Evolutionary conservation across 1,139 yeast species (phyloP).

Genomic region (Taphrina sp.): DNA sequence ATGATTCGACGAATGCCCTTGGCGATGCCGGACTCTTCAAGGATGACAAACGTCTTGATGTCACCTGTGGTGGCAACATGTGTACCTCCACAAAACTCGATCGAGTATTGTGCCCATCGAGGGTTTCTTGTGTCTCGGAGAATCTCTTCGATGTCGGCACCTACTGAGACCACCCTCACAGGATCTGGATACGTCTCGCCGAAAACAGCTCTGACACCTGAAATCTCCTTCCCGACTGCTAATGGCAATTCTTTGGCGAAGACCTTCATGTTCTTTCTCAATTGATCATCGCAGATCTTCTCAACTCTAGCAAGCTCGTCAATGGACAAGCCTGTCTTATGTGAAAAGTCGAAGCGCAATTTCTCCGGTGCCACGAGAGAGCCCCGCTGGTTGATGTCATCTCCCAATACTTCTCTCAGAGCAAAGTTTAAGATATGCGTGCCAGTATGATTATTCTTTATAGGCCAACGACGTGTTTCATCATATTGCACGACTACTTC

Average conservation of each 20-base stretch:
- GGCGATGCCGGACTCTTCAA: constrained; percentile 97
- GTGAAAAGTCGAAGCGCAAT: constrained; percentile 91
- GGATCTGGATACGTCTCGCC: constrained; percentile 99
- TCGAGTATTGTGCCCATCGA: constrained; percentile 73
- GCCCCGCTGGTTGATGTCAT: constrained; percentile 90
- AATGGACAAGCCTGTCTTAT: constrained; percentile 69
- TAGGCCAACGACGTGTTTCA: constrained; percentile 93
- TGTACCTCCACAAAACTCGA: constrained; percentile 99
- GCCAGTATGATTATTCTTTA: constrained; percentile 97
- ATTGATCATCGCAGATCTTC: constrained; percentile 65
- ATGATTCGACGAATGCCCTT: constrained; percentile 98
- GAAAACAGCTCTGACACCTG: constrained; percentile 92
- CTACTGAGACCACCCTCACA: constrained; percentile 94
- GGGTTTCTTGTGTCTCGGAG: constrained; percentile 64
- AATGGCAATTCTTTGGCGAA: constrained; percentile 80
- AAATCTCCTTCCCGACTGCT: constrained; percentile 65
- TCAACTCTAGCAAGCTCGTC: constrained; percentile 76
- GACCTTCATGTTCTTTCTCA: constrained; percentile 67
- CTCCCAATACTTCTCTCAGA: constrained; percentile 80
- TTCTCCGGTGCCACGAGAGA: constrained; percentile 94
- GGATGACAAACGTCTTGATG: constrained; percentile 80
- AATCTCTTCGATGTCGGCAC: constrained; percentile 81
- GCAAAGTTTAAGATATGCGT: constrained; percentile 92
- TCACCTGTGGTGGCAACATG: constrained; percentile 92
- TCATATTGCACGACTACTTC: constrained; percentile 82